Evolutionary conservation across 257 asterid genomes (phyloP), one percentile per base, ranked within the genome.

Genomic region (Paulownia fortunei): DNA sequence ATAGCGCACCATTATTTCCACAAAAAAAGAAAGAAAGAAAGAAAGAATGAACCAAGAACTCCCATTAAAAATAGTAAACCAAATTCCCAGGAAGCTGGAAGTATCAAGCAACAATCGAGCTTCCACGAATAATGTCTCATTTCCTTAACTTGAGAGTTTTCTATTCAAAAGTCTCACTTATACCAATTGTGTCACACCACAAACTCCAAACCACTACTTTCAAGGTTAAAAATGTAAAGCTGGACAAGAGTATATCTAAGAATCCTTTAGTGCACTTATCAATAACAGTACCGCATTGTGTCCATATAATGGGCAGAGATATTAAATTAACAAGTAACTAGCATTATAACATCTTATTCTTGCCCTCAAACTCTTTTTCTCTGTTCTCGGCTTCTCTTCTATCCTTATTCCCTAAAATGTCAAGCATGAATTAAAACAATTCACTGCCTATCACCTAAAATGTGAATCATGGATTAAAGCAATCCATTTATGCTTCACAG

Each of bases 51-150:
- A 75, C 18, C 65, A 67, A 67, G 21, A 65, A 54, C 3, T 6
- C 51, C 16, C 39, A 23, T 68, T 41, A 46, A 54, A 74, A 59
- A 54, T 10, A 4, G 61, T 19, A 56, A 58, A 39, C 11, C 27
- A 39, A 64, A 69, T 41, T 61, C 58, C 42, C 18, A 30, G 26
- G 18, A 36, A 60, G 23, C 73, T 46, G 37, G 30, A 49, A 65
- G 74, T 69, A 68, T 47, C 26, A 19, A 15, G 62, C 41, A 59
- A 59, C 70, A 66, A 72, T 21, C 52, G 46, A 47, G 68, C 71
- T 72, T 52, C 62, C 41, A 46, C 26, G 10, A 12, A 39, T 26
- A 30, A 21, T 12, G 30, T 30, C 49, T 18, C 63, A 5, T 6
- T 60, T 42, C 55, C 44, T 67, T 52, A 42, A 26, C 10, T n/a